A percentile compares a stretch with the other conserved stretches of the same genome.
These are phyloP conservation scores for Tylopilus rubrobrunneus DNA, from an alignment of 768 basidiomycete species.

Conservation along the genomic window DNA sequence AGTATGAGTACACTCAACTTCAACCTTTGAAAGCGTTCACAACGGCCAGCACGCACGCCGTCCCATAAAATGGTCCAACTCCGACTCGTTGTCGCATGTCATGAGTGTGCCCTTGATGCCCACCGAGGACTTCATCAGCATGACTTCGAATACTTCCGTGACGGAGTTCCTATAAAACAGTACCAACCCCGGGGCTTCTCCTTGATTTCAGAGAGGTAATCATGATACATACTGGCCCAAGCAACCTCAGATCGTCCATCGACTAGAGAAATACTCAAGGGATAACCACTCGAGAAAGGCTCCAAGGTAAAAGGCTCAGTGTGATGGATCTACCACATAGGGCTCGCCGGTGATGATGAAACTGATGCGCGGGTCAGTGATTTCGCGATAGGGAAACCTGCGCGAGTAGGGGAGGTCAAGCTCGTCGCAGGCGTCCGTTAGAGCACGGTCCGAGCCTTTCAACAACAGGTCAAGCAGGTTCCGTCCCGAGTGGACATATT, in stretches of 20 bases:
- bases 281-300: neutral
- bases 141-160: constrained; percentile 8
- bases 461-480: neutral
- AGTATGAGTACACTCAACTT: neutral
- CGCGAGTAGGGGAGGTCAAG: constrained; percentile 5
- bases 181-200: neutral
- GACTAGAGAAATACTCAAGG: neutral
- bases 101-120: neutral
- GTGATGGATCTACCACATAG: too few relatives aligned
- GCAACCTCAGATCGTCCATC: neutral
- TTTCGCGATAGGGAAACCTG: neutral
- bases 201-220: too few relatives aligned
- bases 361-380: neutral
- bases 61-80: constrained; percentile 7
- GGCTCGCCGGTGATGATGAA: neutral
- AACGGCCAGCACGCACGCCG: constrained; percentile 9
- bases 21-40: neutral
- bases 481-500: neutral
- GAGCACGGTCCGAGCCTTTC: constrained; percentile 9
- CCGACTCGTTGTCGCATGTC: neutral
- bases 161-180: neutral
- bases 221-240: too few relatives aligned
- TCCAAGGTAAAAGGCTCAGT: neutral
- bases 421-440: constrained; percentile 1
- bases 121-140: too few relatives aligned